Evolutionary conservation across 768 basidiomycete species (phyloP).

Genomic region (Russula brevipes): DNA sequence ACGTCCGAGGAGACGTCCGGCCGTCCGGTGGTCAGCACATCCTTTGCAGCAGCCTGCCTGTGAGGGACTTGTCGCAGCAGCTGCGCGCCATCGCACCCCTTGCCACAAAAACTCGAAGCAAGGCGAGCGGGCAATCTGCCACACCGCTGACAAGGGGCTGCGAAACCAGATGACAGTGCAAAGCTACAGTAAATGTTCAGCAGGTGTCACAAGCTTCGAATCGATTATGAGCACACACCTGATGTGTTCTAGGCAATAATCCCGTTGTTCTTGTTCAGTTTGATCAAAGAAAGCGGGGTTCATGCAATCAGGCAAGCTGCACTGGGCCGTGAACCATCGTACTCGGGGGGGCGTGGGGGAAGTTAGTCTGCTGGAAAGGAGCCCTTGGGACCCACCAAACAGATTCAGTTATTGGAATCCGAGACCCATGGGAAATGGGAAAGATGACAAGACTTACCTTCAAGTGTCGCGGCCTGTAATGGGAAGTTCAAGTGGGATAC

Average conservation of each 20-base stretch:
- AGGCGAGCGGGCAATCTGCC: neutral
- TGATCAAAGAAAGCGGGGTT: neutral
- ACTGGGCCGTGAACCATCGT: neutral
- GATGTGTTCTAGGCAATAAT: neutral
- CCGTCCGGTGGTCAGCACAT: neutral
- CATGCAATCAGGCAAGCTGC: neutral
- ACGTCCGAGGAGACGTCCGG: too few species aligned
- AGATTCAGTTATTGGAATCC: neutral
- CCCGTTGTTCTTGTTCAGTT: neutral
- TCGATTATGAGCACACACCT: neutral
- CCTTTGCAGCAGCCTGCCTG: neutral
- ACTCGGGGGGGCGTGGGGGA: neutral
- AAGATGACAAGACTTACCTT: too few species aligned
- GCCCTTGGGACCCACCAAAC: neutral
- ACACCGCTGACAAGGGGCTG: neutral
- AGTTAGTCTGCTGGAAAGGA: too few species aligned
- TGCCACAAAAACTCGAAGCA: neutral
- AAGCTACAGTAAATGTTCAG: neutral
- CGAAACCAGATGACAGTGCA: neutral
- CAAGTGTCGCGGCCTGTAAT: too few species aligned
- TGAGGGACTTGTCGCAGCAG: neutral
- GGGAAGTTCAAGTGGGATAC: too few species aligned
- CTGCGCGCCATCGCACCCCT: neutral
- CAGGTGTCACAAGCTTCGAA: too few species aligned
- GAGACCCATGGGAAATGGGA: neutral